Percentiles rank a stretch among this genome's conserved stretches.
phyloP scores from a whole-genome alignment of 345 rosid species.

The Rhizophora mangle region DNA sequence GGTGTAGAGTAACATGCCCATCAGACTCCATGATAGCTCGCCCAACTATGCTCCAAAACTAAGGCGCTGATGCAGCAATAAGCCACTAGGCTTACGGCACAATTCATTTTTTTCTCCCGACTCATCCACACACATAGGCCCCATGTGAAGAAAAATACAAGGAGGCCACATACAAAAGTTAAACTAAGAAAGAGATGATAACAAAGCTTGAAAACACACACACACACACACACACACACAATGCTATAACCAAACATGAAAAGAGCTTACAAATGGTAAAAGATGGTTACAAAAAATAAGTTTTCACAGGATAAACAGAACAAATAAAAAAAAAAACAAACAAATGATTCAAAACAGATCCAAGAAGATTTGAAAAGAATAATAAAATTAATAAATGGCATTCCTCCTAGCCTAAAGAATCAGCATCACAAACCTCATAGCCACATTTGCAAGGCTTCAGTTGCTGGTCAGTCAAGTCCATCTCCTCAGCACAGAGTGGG shows the following conservation, averaged over 20 bases:
- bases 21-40: background rate
- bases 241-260: background rate
- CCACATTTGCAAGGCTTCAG: constrained; percentile 97
- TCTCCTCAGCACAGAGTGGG: constrained; percentile 90
- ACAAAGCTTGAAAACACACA: background rate
- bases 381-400: background rate
- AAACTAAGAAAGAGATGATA: background rate
- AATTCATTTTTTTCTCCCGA: background rate
- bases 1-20: background rate
- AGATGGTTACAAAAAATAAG: background rate
- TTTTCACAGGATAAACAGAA: background rate
- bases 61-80: background rate
- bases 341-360: background rate
- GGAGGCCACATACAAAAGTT: background rate
- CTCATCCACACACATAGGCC: background rate
- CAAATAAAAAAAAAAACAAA: no score
- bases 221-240: background rate
- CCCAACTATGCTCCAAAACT: background rate
- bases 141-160: background rate
- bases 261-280: background rate
- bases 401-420: background rate
- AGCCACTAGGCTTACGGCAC: background rate
- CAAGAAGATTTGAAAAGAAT: background rate
- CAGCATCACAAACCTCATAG: constrained; percentile 55
- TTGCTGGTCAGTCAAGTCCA: constrained; percentile 92